phyloP scores from a whole-genome alignment of 768 basidiomycete species.

The Tricholoma bakamatsutake region DNA sequence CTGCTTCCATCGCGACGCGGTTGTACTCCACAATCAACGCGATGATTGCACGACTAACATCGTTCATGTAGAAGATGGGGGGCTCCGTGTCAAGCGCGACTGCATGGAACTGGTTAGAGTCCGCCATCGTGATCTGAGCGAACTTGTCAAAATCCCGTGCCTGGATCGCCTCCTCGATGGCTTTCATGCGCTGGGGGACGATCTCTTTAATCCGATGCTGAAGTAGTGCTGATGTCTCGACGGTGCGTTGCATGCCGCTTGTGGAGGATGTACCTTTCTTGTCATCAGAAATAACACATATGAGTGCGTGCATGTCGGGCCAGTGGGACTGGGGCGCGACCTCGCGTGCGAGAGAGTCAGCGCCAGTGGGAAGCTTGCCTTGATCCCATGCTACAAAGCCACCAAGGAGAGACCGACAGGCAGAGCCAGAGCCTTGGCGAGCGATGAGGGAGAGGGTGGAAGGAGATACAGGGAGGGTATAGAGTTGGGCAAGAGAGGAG shows the following conservation, averaged over 20 bases:
- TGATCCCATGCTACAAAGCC: slow-evolving; percentile 96
- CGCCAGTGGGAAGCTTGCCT: slow-evolving; percentile 60
- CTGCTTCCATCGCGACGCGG: slow-evolving; percentile 54
- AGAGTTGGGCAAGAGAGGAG: slow-evolving; percentile 82
- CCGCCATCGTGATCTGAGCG: slow-evolving; percentile 90
- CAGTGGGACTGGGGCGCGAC: slow-evolving; percentile 84
- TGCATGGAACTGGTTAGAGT: slow-evolving; percentile 99
- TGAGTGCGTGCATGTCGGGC: slow-evolving; percentile 94
- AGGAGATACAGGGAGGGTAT: slow-evolving; percentile 69
- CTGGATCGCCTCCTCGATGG: slow-evolving; percentile 75
- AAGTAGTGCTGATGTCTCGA: slow-evolving; percentile 84
- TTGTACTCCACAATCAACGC: slow-evolving; percentile 90
- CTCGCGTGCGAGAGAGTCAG: slow-evolving; percentile 84
- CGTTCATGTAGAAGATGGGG: slow-evolving; percentile 99
- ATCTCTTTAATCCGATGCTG: slow-evolving; percentile 82
- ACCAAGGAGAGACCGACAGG: slow-evolving; percentile 95
- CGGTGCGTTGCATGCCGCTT: slow-evolving; percentile 95
- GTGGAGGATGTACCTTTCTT: slow-evolving; percentile 97
- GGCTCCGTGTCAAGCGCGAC: slow-evolving; percentile 95
- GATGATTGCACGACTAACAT: slow-evolving; percentile 92
- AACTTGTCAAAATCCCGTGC: slow-evolving; percentile 82
- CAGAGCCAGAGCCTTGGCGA: slow-evolving; percentile 95
- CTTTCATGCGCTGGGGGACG: slow-evolving; percentile 84
- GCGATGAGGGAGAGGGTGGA: slow-evolving; percentile 90
- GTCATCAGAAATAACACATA: slow-evolving; percentile 92